Evolutionary conservation across 345 rosid genomes (phyloP).

Genomic region (Microcos paniculata): DNA sequence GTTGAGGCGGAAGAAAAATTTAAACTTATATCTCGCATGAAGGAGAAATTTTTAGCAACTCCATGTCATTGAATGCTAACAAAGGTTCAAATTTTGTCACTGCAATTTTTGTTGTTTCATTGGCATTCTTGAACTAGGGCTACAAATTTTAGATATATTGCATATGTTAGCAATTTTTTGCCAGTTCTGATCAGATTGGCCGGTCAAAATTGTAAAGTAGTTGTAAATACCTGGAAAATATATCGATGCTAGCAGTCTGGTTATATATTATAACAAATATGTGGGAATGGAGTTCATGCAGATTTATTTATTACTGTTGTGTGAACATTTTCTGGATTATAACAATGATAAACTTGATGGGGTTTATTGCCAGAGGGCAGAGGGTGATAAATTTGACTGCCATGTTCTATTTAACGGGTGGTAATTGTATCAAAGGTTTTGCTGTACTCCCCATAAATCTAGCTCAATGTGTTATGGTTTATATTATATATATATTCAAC

Average conservation of each 20-base stretch:
- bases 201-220: constrained; percentile 10
- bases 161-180: background rate
- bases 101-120: background rate
- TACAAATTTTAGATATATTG: background rate
- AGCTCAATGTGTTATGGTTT: too few species aligned
- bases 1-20: constrained; percentile 93
- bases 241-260: background rate
- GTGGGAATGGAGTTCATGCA: too few species aligned
- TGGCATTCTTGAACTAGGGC: background rate
- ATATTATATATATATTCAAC: too few species aligned
- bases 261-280: too few species aligned
- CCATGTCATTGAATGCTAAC: constrained; percentile 21
- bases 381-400: too few species aligned
- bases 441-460: too few species aligned
- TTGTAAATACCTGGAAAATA: constrained; percentile 10
- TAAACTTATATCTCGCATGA: constrained; percentile 86
- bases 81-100: background rate
- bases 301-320: background rate
- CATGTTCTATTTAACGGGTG: too few species aligned
- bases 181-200: background rate
- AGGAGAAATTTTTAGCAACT: constrained; percentile 52
- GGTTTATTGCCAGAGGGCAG: too few species aligned
- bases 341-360: too few species aligned
- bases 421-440: too few species aligned
- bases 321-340: background rate